These are phyloP conservation scores for Pseudocercospora crystallina DNA, from an alignment of 2,329 filamentous ascomycete genomes.

Conservation along the genomic window DNA sequence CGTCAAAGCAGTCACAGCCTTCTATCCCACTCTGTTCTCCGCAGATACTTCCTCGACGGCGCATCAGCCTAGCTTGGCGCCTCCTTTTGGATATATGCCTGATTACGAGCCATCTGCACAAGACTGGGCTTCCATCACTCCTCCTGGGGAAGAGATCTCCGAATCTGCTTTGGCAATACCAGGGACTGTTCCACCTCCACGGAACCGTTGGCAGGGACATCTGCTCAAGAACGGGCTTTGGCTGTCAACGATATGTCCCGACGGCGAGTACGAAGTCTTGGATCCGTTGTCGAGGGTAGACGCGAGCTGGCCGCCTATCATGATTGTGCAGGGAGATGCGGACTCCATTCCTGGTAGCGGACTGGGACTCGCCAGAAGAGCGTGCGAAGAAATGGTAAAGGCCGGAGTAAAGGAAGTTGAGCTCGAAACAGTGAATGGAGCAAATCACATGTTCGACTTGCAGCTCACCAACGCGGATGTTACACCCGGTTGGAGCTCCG, in stretches of 20 bases:
- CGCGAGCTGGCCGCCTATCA: conserved; percentile 19
- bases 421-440: conserved; percentile 18
- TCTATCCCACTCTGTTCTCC: conserved; percentile 21
- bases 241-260: conserved; percentile 19
- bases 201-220: conserved; percentile 22
- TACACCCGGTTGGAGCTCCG: conserved; percentile 18
- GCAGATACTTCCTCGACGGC: conserved; percentile 11
- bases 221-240: conserved; percentile 22
- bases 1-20: conserved; percentile 22
- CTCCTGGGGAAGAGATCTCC: conserved; percentile 15
- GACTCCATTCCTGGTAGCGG: conserved; percentile 22
- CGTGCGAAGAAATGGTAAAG: conserved; percentile 16
- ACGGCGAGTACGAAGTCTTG: conserved; percentile 17
- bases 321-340: conserved; percentile 22
- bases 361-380: conserved; percentile 16
- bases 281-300: conserved; percentile 22
- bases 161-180: conserved; percentile 13
- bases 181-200: conserved; percentile 15
- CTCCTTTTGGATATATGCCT: conserved; percentile 21
- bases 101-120: conserved; percentile 17
- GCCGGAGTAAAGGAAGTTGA: conserved; percentile 17
- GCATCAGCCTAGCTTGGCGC: conserved; percentile 16
- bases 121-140: conserved; percentile 20
- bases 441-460: conserved; percentile 25
- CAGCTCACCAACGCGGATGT: conserved; percentile 15